Conservation (phyloP, 306 rosid genomes). For the Vigna reflexopilosa region DNA sequence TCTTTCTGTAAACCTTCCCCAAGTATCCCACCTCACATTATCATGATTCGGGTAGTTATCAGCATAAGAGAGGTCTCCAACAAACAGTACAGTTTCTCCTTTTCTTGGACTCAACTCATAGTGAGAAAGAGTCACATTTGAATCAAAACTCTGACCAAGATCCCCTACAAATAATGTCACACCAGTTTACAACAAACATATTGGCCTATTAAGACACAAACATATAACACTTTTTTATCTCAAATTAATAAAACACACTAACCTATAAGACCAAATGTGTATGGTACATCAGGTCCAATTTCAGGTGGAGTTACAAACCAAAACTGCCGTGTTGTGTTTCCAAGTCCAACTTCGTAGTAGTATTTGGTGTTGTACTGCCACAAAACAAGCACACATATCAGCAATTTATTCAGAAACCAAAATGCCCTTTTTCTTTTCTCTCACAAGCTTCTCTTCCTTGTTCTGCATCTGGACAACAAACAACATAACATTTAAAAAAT, state of each 20-base stretch:
- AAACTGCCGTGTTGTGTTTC: constrained; percentile 63
- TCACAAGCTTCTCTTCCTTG: neutral
- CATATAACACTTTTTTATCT: too few relatives aligned
- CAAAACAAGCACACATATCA: constrained; percentile 38
- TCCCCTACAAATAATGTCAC: constrained; percentile 63
- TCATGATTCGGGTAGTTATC: constrained; percentile 76
- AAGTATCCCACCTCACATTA: constrained; percentile 74
- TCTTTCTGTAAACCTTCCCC: constrained; percentile 81
- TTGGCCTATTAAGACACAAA: too few relatives aligned
- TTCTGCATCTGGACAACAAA: neutral
- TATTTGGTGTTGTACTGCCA: constrained; percentile 77
- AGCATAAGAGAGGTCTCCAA: constrained; percentile 68
- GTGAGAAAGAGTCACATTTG: constrained; percentile 77
- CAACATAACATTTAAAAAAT: neutral
- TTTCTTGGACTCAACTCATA: constrained; percentile 63
- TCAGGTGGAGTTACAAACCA: constrained; percentile 88
- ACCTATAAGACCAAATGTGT: constrained; percentile 91
- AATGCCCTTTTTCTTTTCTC: constrained; percentile 23
- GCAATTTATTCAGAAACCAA: constrained; percentile 28
- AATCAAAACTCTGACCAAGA: constrained; percentile 91
- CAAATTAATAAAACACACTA: too few relatives aligned
- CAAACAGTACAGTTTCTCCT: constrained; percentile 36
- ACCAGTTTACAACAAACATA: constrained; percentile 25
- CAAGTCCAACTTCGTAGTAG: constrained; percentile 76
- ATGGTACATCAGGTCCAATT: constrained; percentile 91